Conservation (phyloP, 31 red algal genomes). For the Odonthalia washingtoniensis region DNA sequence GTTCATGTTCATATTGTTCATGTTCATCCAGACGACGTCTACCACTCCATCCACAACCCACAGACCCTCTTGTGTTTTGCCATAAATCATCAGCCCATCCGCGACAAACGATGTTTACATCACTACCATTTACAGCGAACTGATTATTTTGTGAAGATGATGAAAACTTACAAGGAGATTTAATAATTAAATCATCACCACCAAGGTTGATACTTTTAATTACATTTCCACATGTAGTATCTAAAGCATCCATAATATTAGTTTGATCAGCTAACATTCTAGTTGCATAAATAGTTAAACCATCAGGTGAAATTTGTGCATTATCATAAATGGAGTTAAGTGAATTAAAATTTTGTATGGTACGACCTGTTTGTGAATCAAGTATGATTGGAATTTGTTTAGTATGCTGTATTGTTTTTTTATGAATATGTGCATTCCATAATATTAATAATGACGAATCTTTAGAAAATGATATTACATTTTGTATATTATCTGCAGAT, state of each 20-base stretch:
- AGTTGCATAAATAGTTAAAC: constrained; percentile 65
- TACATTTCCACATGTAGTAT: constrained; percentile 50
- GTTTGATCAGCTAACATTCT: constrained; percentile 43
- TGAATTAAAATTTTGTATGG: constrained; percentile 58
- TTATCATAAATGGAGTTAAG: constrained; percentile 56
- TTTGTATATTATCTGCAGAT: constrained; percentile 48
- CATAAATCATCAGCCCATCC: constrained; percentile 62
- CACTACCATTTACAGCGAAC: constrained; percentile 41
- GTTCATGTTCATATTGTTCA: not conserved
- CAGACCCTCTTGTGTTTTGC: constrained; percentile 62
- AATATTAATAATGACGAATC: constrained; percentile 65
- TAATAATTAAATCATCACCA: constrained; percentile 43
- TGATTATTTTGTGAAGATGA: constrained; percentile 38
- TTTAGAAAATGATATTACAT: constrained; percentile 57
- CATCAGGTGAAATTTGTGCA: constrained; percentile 66
- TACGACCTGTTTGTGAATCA: constrained; percentile 49
- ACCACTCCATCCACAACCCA: constrained; percentile 69
- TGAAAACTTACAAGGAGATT: constrained; percentile 41
- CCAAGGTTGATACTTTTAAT: constrained; percentile 58
- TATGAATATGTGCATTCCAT: constrained; percentile 58
- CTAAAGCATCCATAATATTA: constrained; percentile 72
- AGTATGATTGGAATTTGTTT: constrained; percentile 60
- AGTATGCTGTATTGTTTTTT: not conserved
- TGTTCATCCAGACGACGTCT: not conserved
- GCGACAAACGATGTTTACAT: constrained; percentile 50